A percentile compares a stretch with the other conserved stretches of the same genome.
Evolutionary conservation across 148 eudicot species (phyloP).

Genomic region (Rhododendron griersonianum): DNA sequence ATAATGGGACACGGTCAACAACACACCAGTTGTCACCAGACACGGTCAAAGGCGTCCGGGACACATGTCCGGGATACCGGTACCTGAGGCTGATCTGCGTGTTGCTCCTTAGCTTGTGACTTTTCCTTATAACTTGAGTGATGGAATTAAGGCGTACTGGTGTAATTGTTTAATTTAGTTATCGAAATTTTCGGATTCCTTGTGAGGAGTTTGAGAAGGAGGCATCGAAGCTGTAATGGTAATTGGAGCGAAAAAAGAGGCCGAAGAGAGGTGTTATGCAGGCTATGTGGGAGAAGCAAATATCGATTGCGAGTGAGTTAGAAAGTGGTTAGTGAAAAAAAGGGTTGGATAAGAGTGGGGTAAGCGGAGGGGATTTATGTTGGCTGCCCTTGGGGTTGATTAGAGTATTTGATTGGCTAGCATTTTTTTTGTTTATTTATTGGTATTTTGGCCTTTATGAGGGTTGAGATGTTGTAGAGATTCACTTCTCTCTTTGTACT

Average conservation of each 20-base stretch:
- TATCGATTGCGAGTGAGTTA: not conserved
- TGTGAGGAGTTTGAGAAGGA: not conserved
- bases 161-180: not conserved
- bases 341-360: not conserved
- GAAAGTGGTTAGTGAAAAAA: not conserved
- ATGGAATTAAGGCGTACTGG: not conserved
- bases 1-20: no score
- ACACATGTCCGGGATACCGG: no score
- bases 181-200: not conserved
- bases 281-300: not conserved
- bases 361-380: not conserved
- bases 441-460: not conserved
- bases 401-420: not conserved
- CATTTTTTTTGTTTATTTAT: not conserved
- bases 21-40: no score
- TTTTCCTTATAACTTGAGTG: not conserved
- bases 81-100: no score
- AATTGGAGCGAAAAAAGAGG: not conserved
- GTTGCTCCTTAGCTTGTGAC: not conserved
- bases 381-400: not conserved
- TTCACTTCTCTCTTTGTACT: not conserved
- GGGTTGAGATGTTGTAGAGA: not conserved
- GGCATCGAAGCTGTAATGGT: not conserved
- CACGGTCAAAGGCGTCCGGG: no score
- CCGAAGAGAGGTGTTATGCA: not conserved